Evolutionary conservation across 2,329 filamentous ascomycete genomes (phyloP), one percentile per base, ranked within the genome.

Genomic region (Sordariomycetes sp.): DNA sequence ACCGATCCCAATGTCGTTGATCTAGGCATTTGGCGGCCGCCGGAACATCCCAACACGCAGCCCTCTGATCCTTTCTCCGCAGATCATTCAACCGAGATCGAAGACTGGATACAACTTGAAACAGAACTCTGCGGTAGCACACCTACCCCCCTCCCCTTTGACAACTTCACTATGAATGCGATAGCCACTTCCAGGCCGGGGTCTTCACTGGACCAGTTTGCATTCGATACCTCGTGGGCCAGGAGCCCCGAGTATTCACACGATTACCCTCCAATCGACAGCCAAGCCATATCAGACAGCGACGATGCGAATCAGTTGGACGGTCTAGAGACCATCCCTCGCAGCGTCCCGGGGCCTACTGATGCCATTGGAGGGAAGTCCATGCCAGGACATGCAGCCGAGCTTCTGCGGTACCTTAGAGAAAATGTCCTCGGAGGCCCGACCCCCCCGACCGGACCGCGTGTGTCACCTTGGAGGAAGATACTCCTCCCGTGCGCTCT

Each of bases 381-480:
- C 39, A n/a, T 62, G 10, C 60, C 59, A 10, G 51, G 52, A 52
- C 52, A 69, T 45, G 39, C 39, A 3, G 63, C 67, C 1, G 63
- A 63, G 1, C 52, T 69, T 8, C 62, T 70, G 4, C 63, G 66
- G 0, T 66, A 67, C 56, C 67, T 67, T 53, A 65, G 63, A 51
- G 56, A 61, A 25, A 58, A 62, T 34, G 66, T 62, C 57, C 62
- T 71, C 1, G 64, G 70, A n/a, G 62, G 60, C 6, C 54, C 63
- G n/a, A 65, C 63, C 53, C 66, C 62, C 10, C 67, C 64, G 10
- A 58, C 67, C 54, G 42, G 65, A 56, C 65, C 69, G 24, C 66
- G 67, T 2, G 73, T 72, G 56, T 74, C 72, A 0, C 74, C 73
- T 0, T 75, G 73, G 73, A 68, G 74, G 52, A 62, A 74, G 0